Conservation (phyloP, 257 asterid genomes). For the Mentha longifolia region DNA sequence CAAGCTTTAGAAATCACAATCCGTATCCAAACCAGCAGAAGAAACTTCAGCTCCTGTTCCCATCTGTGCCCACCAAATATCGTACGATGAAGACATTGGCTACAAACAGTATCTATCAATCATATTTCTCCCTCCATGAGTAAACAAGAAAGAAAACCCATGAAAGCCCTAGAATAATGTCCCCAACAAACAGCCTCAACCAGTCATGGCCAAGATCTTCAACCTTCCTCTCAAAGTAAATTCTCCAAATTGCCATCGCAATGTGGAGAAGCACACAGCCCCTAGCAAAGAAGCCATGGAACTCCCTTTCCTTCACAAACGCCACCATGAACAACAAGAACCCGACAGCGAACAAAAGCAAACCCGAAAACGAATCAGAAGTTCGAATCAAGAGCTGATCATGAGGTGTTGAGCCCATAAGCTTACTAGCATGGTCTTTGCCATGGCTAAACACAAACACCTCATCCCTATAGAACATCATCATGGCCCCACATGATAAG, state of each 20-base stretch:
- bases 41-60: not conserved
- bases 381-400: conserved; percentile 87
- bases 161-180: conserved; percentile 68
- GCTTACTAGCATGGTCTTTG: conserved; percentile 75
- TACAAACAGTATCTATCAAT: conserved; percentile 38
- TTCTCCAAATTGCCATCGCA: conserved; percentile 88
- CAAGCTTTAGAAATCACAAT: conserved; percentile 1
- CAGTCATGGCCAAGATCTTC: conserved; percentile 90
- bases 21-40: conserved; percentile 20
- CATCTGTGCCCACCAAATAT: conserved; percentile 10
- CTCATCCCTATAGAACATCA: conserved; percentile 83
- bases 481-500: conserved; percentile 72
- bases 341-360: conserved; percentile 77
- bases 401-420: conserved; percentile 82
- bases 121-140: conserved; percentile 97
- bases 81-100: not conserved
- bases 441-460: conserved; percentile 84
- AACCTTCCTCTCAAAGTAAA: conserved; percentile 78
- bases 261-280: conserved; percentile 87
- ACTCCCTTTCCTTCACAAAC: conserved; percentile 83
- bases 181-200: conserved; percentile 82
- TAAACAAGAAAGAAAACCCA: conserved; percentile 85
- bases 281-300: conserved; percentile 72
- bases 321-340: conserved; percentile 92
- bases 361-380: conserved; percentile 90